Conservation (phyloP, 73 alveolate genomes). For the Paramecium biaurelia region DNA sequence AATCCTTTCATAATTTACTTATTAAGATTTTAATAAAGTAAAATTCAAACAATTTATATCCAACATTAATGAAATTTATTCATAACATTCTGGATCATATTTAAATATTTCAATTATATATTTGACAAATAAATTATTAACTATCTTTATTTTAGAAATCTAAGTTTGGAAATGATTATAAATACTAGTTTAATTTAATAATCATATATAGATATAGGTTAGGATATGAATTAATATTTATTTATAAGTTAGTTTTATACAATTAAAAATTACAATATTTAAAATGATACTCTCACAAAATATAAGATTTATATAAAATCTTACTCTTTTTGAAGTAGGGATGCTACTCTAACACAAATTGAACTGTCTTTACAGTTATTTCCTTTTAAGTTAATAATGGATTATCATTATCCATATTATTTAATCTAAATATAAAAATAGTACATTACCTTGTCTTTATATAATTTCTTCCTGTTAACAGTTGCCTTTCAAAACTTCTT, state of each 20-base stretch:
- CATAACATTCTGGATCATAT: neutral
- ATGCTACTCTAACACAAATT: neutral
- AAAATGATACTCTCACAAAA: neutral
- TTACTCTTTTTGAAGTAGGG: conserved; percentile 40
- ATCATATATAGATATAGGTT: too few relatives aligned
- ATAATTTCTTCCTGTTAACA: neutral
- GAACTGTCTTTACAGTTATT: neutral
- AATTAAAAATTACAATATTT: neutral
- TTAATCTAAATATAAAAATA: neutral
- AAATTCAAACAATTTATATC: neutral
- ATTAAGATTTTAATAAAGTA: neutral
- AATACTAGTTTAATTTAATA: neutral
- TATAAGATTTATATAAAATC: neutral
- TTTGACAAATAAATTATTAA: too few relatives aligned
- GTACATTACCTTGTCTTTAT: neutral
- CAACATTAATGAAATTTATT: neutral
- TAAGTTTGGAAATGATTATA: too few relatives aligned
- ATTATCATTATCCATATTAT: conserved; percentile 13
- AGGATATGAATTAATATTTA: neutral
- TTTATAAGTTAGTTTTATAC: neutral
- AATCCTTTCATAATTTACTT: neutral
- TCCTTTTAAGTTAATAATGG: neutral
- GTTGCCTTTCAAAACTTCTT: neutral
- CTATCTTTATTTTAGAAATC: too few relatives aligned
- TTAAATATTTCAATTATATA: neutral